These are phyloP conservation scores for Polytolypa hystricis DNA, from an alignment of 2,329 filamentous ascomycete genomes.

Conservation along the genomic window DNA sequence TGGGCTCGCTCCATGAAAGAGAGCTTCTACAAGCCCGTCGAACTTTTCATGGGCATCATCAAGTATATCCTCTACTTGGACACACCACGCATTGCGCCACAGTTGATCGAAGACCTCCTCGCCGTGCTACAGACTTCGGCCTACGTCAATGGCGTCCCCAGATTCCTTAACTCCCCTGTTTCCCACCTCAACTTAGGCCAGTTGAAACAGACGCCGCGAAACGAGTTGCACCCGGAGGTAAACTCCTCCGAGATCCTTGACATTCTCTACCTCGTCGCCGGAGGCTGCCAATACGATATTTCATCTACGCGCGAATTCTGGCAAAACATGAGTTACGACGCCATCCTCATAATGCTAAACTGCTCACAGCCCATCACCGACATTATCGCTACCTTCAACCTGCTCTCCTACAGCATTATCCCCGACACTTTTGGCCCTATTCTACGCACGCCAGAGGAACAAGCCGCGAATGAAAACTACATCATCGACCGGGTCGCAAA, in stretches of 20 bases:
- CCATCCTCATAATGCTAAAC: constrained; percentile 49
- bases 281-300: constrained; percentile 34
- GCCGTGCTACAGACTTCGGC: constrained; percentile 34
- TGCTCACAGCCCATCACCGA: constrained; percentile 46
- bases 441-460: constrained; percentile 25
- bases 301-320: constrained; percentile 41
- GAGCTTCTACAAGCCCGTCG: constrained; percentile 36
- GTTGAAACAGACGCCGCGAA: constrained; percentile 30
- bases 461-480: constrained; percentile 32
- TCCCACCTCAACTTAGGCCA: constrained; percentile 29
- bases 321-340: constrained; percentile 45
- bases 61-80: constrained; percentile 31
- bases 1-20: constrained; percentile 48
- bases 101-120: constrained; percentile 28
- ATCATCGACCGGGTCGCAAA: constrained; percentile 47
- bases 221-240: constrained; percentile 37
- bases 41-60: constrained; percentile 31
- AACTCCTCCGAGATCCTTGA: constrained; percentile 44
- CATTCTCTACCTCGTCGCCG: constrained; percentile 43
- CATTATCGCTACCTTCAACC: constrained; percentile 43
- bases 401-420: constrained; percentile 46
- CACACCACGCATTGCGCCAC: constrained; percentile 23
- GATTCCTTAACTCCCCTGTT: constrained; percentile 35
- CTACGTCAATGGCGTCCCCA: constrained; percentile 45
- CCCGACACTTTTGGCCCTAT: constrained; percentile 46